Evolutionary conservation across 805 yeast species (phyloP), one percentile per base, ranked within the genome.

Genomic region (Candida gorgasii): DNA sequence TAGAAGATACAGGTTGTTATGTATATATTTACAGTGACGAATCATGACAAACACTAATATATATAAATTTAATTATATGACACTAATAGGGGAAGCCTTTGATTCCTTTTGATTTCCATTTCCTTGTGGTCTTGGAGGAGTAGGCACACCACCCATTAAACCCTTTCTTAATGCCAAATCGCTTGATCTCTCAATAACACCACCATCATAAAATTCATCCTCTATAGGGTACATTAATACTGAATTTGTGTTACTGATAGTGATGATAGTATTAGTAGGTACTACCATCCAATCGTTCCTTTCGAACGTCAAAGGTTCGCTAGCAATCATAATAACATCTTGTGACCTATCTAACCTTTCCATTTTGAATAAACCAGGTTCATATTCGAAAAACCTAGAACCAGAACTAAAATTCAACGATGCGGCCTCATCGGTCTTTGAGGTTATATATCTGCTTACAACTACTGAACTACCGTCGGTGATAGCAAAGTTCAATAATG

Each of bases 211-310:
- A 66, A 82, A 90, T 62, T 93, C 96, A 60, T 93, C 98, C 36
- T 75, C 69, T 31, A 93, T 86, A 1, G 99, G 99, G 59, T 90
- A 96, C 67, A 93, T 67, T 36, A 93, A 69, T 3, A 93, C 93
- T 1, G 95, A 88, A 60, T 90, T 96, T 43, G 62, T 63, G 43
- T 80, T 82, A 49, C 80, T 82, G 45, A 93, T 81, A 0, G 96
- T 86, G 12, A 93, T 62, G 1, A 84, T 69, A 3, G 97, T 86
- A 60, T 93, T 93, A 1, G 98, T 86, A 2, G 98, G 98, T 0
- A 93, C 95, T 3, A 97, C 84, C 39, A 92, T 86, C 99, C 99
- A 93, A 64, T 93, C 99, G 29, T 90, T 92, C 43, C 99, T 71
- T 66, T 93, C 98, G 62, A 93, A 93, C 0, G 99, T 93, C 44